Conservation (phyloP, 2,329 filamentous ascomycete genomes). For the Curvularia spicifera region DNA sequence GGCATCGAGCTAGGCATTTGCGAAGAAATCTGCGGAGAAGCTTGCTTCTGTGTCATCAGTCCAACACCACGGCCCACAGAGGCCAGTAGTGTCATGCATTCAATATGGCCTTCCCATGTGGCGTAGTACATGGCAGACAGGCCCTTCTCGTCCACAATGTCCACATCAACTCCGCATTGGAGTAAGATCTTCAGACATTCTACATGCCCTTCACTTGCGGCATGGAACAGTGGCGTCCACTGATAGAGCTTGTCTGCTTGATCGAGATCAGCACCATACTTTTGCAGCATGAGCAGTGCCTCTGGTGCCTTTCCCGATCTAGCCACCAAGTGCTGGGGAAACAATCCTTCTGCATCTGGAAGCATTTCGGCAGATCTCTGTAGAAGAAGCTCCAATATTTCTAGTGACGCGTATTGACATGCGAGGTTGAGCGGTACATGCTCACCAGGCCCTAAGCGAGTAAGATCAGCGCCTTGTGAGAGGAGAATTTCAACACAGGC, state of each 20-base stretch:
- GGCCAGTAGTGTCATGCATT: constrained; percentile 88
- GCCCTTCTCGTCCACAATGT: constrained; percentile 87
- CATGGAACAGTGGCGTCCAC: constrained; percentile 96
- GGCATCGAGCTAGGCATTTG: constrained; percentile 48
- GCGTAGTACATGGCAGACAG: constrained; percentile 98
- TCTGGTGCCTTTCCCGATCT: constrained; percentile 83
- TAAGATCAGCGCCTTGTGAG: constrained; percentile 78
- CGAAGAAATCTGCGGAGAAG: constrained; percentile 52
- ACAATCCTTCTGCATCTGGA: constrained; percentile 95
- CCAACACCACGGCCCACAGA: constrained; percentile 54
- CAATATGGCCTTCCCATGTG: constrained; percentile 94
- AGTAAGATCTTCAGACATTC: constrained; percentile 83
- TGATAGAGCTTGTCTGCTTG: constrained; percentile 95
- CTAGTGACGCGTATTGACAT: constrained; percentile 87
- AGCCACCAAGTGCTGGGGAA: constrained; percentile 95
- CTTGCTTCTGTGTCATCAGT: constrained; percentile 41
- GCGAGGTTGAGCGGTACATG: constrained; percentile 94
- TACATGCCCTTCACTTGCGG: constrained; percentile 93
- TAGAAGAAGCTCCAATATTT: constrained; percentile 84
- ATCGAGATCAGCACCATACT: constrained; percentile 87
- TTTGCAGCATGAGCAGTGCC: constrained; percentile 78
- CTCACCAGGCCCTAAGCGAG: constrained; percentile 84
- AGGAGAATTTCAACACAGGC: constrained; percentile 82
- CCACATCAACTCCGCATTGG: constrained; percentile 76
- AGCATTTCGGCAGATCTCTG: constrained; percentile 80